Conservation (phyloP, 768 basidiomycete genomes). For the Naganishia kalamii region DNA sequence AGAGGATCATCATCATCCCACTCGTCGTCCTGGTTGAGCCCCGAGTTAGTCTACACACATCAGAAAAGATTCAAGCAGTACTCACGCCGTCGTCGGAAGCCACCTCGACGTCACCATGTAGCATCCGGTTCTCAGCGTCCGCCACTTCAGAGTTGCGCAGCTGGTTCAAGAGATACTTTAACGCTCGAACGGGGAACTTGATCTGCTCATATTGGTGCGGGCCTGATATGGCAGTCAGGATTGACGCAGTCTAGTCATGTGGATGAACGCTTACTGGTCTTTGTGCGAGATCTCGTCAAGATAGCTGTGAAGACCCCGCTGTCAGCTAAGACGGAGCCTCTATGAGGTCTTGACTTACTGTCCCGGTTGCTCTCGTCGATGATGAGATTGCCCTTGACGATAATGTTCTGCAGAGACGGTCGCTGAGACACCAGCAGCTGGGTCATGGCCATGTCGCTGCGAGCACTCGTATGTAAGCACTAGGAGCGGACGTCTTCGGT, state of each 20-base stretch:
- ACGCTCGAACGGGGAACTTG: slow-evolving; percentile 81
- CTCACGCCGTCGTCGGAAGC: slow-evolving; percentile 49
- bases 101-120: slow-evolving; percentile 41
- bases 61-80: slow-evolving; percentile 17
- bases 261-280: slow-evolving; percentile 58
- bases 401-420: slow-evolving; percentile 60
- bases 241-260: neutral
- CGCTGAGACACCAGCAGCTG: slow-evolving; percentile 64
- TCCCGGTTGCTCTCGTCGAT: slow-evolving; percentile 71
- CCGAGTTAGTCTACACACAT: slow-evolving; percentile 6
- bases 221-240: slow-evolving; percentile 49
- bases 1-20: slow-evolving; percentile 83
- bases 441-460: slow-evolving; percentile 66
- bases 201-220: slow-evolving; percentile 81
- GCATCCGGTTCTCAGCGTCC: slow-evolving; percentile 53
- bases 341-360: slow-evolving; percentile 53
- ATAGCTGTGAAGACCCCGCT: slow-evolving; percentile 58
- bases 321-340: slow-evolving; percentile 2
- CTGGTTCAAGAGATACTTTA: slow-evolving; percentile 82
- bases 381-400: slow-evolving; percentile 87
- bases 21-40: slow-evolving; percentile 58
- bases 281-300: slow-evolving; percentile 90
- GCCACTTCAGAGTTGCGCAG: slow-evolving; percentile 63
- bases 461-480: neutral
- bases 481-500: neutral